phyloP scores from a whole-genome alignment of 805 yeast genomes.

The Candida mattraensis region DNA sequence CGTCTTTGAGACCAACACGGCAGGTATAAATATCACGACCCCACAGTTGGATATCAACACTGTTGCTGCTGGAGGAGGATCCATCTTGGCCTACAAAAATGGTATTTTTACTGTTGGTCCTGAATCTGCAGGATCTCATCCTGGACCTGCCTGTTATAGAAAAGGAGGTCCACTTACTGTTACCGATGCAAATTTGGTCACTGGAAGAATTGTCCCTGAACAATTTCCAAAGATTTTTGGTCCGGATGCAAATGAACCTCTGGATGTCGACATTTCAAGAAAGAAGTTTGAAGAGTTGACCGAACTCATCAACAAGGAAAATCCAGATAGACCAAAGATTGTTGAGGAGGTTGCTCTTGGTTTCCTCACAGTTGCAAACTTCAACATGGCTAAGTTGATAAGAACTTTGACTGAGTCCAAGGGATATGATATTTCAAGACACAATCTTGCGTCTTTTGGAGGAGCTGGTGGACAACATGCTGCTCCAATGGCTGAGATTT shows the following conservation, averaged over 20 bases:
- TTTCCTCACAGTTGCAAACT: conserved; percentile 76
- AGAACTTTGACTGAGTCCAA: conserved; percentile 77
- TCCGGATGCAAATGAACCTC: conserved; percentile 9
- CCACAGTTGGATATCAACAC: conserved; percentile 35
- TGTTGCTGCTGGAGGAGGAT: conserved; percentile 14
- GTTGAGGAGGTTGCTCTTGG: conserved; percentile 74
- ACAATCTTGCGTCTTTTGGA: conserved; percentile 74
- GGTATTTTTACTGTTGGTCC: conserved; percentile 12
- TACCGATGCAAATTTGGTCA: conserved; percentile 10
- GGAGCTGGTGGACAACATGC: conserved; percentile 93
- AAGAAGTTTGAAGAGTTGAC: conserved; percentile 41
- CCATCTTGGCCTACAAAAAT: conserved; percentile 9
- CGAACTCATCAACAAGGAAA: conserved; percentile 45
- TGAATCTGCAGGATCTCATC: conserved; percentile 12
- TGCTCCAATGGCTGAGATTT: conserved; percentile 63
- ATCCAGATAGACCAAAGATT: conserved; percentile 38
- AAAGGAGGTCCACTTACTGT: conserved; percentile 12
- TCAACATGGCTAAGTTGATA: conserved; percentile 84
- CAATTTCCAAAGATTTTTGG: conserved; percentile 12
- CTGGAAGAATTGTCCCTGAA: conserved; percentile 13
- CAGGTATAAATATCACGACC: conserved; percentile 37
- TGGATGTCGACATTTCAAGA: conserved; percentile 9
- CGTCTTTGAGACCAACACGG: conserved; percentile 34
- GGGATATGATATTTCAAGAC: conserved; percentile 63
- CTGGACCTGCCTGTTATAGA: conserved; percentile 11